Base-by-base conservation (phyloP, 768 basidiomycete species). In the Lactarius sp. region DNA sequence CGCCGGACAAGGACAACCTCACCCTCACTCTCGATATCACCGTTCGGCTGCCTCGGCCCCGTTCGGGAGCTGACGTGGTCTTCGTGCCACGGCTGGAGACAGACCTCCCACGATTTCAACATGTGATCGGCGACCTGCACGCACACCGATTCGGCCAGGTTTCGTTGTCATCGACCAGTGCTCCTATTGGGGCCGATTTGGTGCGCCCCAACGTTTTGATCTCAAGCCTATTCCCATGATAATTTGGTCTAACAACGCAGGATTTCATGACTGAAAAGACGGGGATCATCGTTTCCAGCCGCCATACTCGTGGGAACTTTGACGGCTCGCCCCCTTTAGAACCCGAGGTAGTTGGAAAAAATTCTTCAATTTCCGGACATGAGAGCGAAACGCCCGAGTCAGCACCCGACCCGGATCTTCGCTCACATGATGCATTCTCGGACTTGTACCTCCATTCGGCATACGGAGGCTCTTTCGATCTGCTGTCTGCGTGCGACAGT, bases 261-360 rank as follows among this genome's bases (percentile, higher is more conserved):
- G 36, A 13, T n/a, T 41, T 54, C 33, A n/a, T 46, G 4, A 22
- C 34, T 13, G 56, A 16, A 14, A 33, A 20, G 12, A 52, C n/a
- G 27, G 22, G 18, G 33, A 42, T 53, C 52, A 36, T 52, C 20
- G 13, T 36, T 7, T 31, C 51, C 7, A 14, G 39, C 52, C 22
- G n/a, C 13, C 20, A 59, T 58, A 3, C 47, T 22, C 52, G 52
- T 52, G 62, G 56, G 62, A 63, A 59, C 18, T 27, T 39, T 53
- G 4, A 56, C 34, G 61, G 16, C 22, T 18, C 47, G 36, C 39
- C 47, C 22, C 27, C 31, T 9, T 18, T 22, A 6, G 16, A 18
- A 18, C 16, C 6, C 36, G 42, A 37, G 27, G 33, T 52, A n/a
- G 9, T 52, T 6, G n/a, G 31, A 16, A 52, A 16, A 31, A 20